Evolutionary conservation across 106 monocot species (phyloP).

Genomic region (Cymbidium sinense): DNA sequence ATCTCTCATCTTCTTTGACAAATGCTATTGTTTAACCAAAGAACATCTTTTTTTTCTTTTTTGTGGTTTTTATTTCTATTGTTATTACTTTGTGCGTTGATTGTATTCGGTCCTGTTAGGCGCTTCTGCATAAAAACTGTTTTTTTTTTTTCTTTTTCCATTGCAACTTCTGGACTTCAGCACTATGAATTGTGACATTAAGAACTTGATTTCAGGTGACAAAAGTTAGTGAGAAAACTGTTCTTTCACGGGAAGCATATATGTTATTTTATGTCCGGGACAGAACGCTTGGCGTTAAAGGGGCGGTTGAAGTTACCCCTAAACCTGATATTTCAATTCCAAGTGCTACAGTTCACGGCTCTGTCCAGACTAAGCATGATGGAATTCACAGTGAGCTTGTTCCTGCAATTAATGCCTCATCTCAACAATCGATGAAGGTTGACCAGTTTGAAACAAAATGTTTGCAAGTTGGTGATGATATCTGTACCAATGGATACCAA

Average conservation of each 20-base stretch:
- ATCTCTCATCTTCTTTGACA: too few relatives aligned
- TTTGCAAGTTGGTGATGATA: slow-evolving; percentile 18
- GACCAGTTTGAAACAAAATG: slow-evolving; percentile 4
- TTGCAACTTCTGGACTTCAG: too few relatives aligned
- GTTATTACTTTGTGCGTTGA: too few relatives aligned
- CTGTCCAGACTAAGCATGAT: slow-evolving; percentile 7
- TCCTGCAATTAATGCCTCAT: background rate
- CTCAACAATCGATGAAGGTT: background rate
- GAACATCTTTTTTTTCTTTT: too few relatives aligned
- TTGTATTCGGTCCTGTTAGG: too few relatives aligned
- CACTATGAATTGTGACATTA: background rate
- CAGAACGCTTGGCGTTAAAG: slow-evolving; percentile 33
- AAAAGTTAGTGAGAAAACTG: slow-evolving; percentile 89
- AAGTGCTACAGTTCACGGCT: background rate
- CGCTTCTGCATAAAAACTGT: too few relatives aligned
- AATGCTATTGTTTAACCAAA: too few relatives aligned
- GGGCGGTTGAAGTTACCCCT: slow-evolving; percentile 15
- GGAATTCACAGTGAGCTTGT: background rate
- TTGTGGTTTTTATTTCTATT: too few relatives aligned
- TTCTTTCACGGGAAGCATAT: slow-evolving; percentile 85
- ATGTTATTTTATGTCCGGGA: slow-evolving; percentile 96
- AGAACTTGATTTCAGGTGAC: slow-evolving; percentile 37
- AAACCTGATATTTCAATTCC: slow-evolving; percentile 30
- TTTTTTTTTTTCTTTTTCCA: too few relatives aligned
- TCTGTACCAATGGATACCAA: slow-evolving; percentile 4